Conservation (phyloP, 805 yeast species). For the Ogataea nakhonphanomensis region DNA sequence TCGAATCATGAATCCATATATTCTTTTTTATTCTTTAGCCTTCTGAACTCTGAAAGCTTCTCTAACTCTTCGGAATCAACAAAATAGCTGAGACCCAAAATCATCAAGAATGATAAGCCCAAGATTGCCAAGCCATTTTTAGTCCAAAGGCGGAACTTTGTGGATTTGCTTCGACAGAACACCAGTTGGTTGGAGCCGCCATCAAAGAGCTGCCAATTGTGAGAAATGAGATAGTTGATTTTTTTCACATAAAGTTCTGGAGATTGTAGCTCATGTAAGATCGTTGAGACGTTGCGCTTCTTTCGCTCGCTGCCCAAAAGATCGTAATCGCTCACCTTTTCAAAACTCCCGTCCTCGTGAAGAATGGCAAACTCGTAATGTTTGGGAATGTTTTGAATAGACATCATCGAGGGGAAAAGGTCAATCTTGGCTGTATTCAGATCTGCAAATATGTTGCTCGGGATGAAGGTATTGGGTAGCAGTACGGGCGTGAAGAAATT, state of each 20-base stretch:
- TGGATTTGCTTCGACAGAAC: constrained; percentile 34
- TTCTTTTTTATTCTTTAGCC: not conserved
- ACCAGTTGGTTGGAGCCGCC: constrained; percentile 41
- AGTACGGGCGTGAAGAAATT: constrained; percentile 47
- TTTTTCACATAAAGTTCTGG: constrained; percentile 34
- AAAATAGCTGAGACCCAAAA: constrained; percentile 29
- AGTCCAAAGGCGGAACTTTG: constrained; percentile 12
- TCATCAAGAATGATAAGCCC: constrained; percentile 27
- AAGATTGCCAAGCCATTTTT: constrained; percentile 29
- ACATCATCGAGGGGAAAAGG: constrained; percentile 17
- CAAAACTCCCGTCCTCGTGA: constrained; percentile 33
- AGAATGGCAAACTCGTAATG: constrained; percentile 21
- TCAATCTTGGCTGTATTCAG: constrained; percentile 8
- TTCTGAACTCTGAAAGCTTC: constrained; percentile 7
- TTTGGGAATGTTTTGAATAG: constrained; percentile 1
- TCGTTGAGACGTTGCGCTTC: constrained; percentile 13
- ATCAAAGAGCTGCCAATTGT: constrained; percentile 55
- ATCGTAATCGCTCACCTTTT: constrained; percentile 7
- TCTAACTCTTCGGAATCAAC: constrained; percentile 19
- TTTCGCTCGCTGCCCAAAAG: constrained; percentile 1
- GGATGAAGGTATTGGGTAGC: constrained; percentile 32
- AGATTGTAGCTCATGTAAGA: constrained; percentile 34
- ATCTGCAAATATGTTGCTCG: constrained; percentile 13
- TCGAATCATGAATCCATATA: not conserved
- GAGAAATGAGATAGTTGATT: constrained; percentile 41